A percentile compares a stretch with the other conserved stretches of the same genome.
These are phyloP conservation scores for Sporodiniella umbellata DNA, from an alignment of 371 early-diverging fungal genomes.

Conservation along the genomic window DNA sequence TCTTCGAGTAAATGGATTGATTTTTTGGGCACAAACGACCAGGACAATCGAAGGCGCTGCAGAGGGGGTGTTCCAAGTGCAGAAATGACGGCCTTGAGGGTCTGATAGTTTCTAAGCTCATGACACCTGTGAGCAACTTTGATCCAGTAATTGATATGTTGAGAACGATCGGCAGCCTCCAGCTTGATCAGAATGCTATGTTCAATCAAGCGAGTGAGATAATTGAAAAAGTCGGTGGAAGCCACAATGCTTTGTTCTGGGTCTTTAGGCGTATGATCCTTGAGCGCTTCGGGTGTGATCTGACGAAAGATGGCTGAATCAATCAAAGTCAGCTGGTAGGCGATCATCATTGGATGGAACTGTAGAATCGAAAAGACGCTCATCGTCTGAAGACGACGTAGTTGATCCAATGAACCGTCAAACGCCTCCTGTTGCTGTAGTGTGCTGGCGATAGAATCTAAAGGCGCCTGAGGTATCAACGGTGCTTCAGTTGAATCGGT, in stretches of 20 bases:
- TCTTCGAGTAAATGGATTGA: conserved; percentile 50
- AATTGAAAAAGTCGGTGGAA: conserved; percentile 81
- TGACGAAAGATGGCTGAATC: conserved; percentile 69
- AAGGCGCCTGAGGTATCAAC: conserved; percentile 37
- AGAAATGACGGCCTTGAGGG: conserved; percentile 68
- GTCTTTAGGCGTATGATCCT: conserved; percentile 59
- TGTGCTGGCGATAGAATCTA: not conserved
- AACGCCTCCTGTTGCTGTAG: conserved; percentile 14
- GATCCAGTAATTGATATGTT: conserved; percentile 68
- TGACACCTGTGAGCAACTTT: conserved; percentile 64
- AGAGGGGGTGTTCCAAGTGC: conserved; percentile 77
- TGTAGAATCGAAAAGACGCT: conserved; percentile 56
- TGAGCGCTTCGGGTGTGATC: conserved; percentile 60
- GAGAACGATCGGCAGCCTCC: conserved; percentile 63
- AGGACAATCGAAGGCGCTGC: conserved; percentile 69
- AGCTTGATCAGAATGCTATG: conserved; percentile 60
- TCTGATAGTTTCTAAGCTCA: conserved; percentile 68
- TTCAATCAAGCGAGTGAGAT: conserved; percentile 73
- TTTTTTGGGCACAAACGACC: conserved; percentile 71
- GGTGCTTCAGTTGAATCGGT: conserved; percentile 16
- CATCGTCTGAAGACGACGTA: conserved; percentile 45
- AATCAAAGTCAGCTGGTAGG: conserved; percentile 72
- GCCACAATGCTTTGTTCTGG: conserved; percentile 68
- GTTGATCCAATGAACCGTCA: conserved; percentile 37
- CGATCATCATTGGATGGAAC: conserved; percentile 65